A percentile compares a stretch with the other conserved stretches of the same genome.
Conservation (phyloP, 2,329 filamentous ascomycete species). For the Stagonosporopsis vannaccii region DNA sequence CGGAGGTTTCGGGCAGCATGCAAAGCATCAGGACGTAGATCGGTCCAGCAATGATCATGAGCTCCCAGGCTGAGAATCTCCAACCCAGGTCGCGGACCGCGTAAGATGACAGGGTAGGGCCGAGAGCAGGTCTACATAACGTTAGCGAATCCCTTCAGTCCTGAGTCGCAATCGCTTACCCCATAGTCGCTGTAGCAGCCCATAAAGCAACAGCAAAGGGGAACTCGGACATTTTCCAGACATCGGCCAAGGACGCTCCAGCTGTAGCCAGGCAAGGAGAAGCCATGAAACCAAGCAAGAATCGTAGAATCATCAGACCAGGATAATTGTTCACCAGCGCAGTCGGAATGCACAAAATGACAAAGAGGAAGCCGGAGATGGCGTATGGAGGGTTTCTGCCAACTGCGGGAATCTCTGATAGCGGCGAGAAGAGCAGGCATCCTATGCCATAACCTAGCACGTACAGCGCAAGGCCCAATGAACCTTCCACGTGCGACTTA, state of each 20-base stretch:
- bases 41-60: constrained; percentile 75
- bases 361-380: constrained; percentile 71
- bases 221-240: constrained; percentile 50
- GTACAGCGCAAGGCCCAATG: constrained; percentile 67
- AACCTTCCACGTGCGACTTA: constrained; percentile 59
- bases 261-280: constrained; percentile 46
- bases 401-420: constrained; percentile 70
- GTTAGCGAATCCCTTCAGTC: background rate
- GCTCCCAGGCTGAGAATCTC: constrained; percentile 86
- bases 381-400: constrained; percentile 73
- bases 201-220: constrained; percentile 53
- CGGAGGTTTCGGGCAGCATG: constrained; percentile 85
- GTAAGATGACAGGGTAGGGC: constrained; percentile 73
- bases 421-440: constrained; percentile 69
- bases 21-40: constrained; percentile 79
- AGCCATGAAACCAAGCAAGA: constrained; percentile 47
- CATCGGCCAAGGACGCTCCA: constrained; percentile 44
- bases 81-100: constrained; percentile 73
- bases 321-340: constrained; percentile 68
- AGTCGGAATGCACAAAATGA: constrained; percentile 70
- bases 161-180: constrained; percentile 38
- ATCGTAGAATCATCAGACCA: constrained; percentile 64
- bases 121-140: constrained; percentile 61
- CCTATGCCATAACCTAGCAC: constrained; percentile 68
- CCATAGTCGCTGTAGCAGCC: constrained; percentile 54